Evolutionary conservation across 2,329 filamentous ascomycete genomes (phyloP), one percentile per base, ranked within the genome.

Genomic region (Penicillium sumatraense): DNA sequence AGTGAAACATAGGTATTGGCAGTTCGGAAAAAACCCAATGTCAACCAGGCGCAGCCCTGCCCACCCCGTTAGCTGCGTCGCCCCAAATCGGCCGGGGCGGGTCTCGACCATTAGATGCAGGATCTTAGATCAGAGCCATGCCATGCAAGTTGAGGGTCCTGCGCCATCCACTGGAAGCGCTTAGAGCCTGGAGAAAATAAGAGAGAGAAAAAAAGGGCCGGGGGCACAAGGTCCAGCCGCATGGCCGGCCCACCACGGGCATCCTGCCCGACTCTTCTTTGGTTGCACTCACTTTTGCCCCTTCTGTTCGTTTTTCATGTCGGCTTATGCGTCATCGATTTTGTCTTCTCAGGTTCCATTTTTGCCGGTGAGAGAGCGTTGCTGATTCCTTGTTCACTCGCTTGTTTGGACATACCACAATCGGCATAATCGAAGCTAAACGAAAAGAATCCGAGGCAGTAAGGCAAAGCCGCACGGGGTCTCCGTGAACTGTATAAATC

Each of bases 161-260:
- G 33, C 35, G 24, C 21, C 27, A 42, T 44, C 40, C 23, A 42
- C 44, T 49, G 29, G 45, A 49, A 24, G 51, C 45, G 24, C 26
- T 46, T 51, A 47, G 46, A 24, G 42, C 18, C 42, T 50, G 21
- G 49, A 46, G 29, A 40, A 29, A 50, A 49, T 9, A 20, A 51
- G 18, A 48, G 20, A 35, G 18, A 14, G 20, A 36, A 33, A 48
- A 48, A 29, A 50, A 49, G 11, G 21, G 29, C 7, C 36, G 9
- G 23, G 24, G 6, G 21, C n/a, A 41, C 40, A 54, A 57, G 56
- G 53, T 38, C 56, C 54, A 58, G 59, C 57, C 59, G 55, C 53
- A 65, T 58, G 56, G 58, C 51, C 60, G 60, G 60, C 53, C 60
- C 62, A 63, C 56, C 50, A 63, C 51, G 56, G 58, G 56, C 47